phyloP scores from a whole-genome alignment of 2,329 filamentous ascomycete species.

The Didymella pomorum region DNA sequence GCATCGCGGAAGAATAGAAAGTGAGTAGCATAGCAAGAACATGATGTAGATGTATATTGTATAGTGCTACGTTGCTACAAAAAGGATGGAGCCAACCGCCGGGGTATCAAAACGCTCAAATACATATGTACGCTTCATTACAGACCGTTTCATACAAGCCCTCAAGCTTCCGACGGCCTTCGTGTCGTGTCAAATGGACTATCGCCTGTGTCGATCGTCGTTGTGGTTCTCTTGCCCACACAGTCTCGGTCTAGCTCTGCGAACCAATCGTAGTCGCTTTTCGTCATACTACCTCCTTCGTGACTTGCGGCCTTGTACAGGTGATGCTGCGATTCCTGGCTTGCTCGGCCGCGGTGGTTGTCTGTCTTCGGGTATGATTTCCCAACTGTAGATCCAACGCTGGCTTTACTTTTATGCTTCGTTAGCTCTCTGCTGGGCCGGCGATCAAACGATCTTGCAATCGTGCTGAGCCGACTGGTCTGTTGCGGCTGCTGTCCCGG shows the following conservation, averaged over 20 bases:
- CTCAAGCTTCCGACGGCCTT: not conserved
- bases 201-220: constrained; percentile 15
- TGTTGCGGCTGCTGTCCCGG: constrained; percentile 13
- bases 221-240: constrained; percentile 23
- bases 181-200: constrained; percentile 1
- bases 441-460: constrained; percentile 15
- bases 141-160: too few relatives aligned
- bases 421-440: constrained; percentile 9
- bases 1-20: too few relatives aligned
- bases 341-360: constrained; percentile 18
- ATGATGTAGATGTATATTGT: not conserved
- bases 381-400: not conserved
- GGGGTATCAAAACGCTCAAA: not conserved
- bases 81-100: not conserved
- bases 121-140: not conserved
- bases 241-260: constrained; percentile 27
- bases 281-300: not conserved
- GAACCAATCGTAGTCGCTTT: constrained; percentile 32
- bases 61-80: not conserved
- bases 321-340: constrained; percentile 39
- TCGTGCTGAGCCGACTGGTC: constrained; percentile 23
- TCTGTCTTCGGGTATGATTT: not conserved
- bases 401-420: constrained; percentile 22
- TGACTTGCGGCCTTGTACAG: constrained; percentile 24
- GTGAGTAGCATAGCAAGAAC: too few relatives aligned